Conservation (phyloP, 192 early-diverging fungal species). For the Anaeromyces robustus region DNA sequence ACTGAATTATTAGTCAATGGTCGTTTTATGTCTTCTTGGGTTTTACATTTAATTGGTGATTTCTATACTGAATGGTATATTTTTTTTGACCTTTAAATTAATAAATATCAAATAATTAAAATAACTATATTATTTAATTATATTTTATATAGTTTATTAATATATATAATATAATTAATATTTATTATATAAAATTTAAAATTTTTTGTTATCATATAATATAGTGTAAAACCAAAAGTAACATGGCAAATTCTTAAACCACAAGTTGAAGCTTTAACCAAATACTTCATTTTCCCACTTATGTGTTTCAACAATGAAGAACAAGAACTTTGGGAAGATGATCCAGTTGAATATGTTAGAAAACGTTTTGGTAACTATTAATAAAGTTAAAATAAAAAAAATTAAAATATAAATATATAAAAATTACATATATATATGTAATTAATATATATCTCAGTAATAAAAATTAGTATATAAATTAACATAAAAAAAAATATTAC, state of each 20-base stretch:
- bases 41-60: slow-evolving; percentile 49
- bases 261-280: slow-evolving; percentile 59
- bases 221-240: slow-evolving; percentile 63
- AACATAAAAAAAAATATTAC: too few relatives aligned
- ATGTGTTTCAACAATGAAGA: slow-evolving; percentile 78
- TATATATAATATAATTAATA: slow-evolving; percentile 1
- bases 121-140: too few relatives aligned
- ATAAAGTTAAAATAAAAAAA: too few relatives aligned
- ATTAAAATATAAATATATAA: too few relatives aligned
- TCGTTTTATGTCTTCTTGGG: slow-evolving; percentile 54
- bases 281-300: slow-evolving; percentile 85
- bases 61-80: slow-evolving; percentile 65
- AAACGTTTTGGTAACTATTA: slow-evolving; percentile 36
- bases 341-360: slow-evolving; percentile 83
- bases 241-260: slow-evolving; percentile 86
- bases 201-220: too few relatives aligned
- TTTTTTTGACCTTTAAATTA: too few relatives aligned
- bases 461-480: too few relatives aligned
- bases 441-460: too few relatives aligned
- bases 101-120: too few relatives aligned
- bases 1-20: slow-evolving; percentile 60
- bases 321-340: slow-evolving; percentile 78
- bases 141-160: too few relatives aligned
- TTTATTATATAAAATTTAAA: too few relatives aligned
- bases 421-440: too few relatives aligned